phyloP scores from a whole-genome alignment of 352 stramenopile species.

The Phytophthora parvispora region DNA sequence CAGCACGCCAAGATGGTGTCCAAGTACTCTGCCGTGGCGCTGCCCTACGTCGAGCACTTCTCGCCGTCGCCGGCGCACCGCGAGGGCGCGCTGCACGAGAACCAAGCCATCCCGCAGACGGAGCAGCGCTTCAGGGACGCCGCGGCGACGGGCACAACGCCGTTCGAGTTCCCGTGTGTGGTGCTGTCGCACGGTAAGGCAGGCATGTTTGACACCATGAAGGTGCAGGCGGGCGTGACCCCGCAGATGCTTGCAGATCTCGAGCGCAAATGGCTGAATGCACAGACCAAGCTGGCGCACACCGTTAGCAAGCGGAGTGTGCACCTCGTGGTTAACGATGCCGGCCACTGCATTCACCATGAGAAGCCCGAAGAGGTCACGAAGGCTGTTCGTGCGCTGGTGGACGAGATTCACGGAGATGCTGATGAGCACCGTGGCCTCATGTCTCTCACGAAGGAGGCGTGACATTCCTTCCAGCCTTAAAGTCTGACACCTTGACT shows the following conservation, averaged over 20 bases:
- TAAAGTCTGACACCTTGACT: neutral
- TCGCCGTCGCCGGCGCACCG: slow-evolving; percentile 75
- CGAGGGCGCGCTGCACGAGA: slow-evolving; percentile 62
- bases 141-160: neutral
- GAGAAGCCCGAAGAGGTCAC: slow-evolving; percentile 73
- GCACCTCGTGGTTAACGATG: slow-evolving; percentile 63
- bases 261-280: slow-evolving; percentile 75
- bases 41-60: slow-evolving; percentile 76
- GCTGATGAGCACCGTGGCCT: slow-evolving; percentile 33
- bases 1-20: slow-evolving; percentile 63
- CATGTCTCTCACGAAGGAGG: slow-evolving; percentile 29
- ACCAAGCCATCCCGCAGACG: slow-evolving; percentile 62
- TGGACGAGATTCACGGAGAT: slow-evolving; percentile 50
- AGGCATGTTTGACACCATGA: slow-evolving; percentile 82
- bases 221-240: slow-evolving; percentile 59
- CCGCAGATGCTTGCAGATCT: slow-evolving; percentile 47
- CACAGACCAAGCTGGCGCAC: slow-evolving; percentile 63
- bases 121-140: slow-evolving; percentile 68
- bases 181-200: slow-evolving; percentile 75
- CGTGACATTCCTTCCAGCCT: neutral
- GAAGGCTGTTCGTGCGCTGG: slow-evolving; percentile 66
- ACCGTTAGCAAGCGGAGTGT: slow-evolving; percentile 50
- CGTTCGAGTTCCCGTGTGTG: slow-evolving; percentile 70
- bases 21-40: slow-evolving; percentile 62
- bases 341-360: slow-evolving; percentile 80